phyloP scores from a whole-genome alignment of 2,329 filamentous ascomycete genomes.

The Sclerotinia sclerotiorum region DNA sequence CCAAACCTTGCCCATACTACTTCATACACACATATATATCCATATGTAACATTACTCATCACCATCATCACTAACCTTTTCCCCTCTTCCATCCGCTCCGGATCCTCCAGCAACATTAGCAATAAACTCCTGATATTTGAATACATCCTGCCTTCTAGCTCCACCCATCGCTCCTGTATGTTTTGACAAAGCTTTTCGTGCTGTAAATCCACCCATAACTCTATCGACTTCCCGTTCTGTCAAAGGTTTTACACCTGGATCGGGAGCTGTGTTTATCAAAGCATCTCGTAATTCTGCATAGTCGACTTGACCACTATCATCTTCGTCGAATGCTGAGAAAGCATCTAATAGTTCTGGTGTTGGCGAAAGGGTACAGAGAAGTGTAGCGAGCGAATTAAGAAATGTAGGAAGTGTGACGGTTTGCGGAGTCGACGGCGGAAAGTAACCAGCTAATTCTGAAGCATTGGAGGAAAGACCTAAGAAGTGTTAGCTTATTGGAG shows the following conservation, averaged over 20 bases:
- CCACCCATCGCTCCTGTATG: slow-evolving; percentile 46
- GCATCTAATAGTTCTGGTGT: slow-evolving; percentile 81
- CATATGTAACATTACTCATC: slow-evolving; percentile 23
- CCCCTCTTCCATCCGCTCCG: slow-evolving; percentile 33
- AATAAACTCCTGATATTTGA: slow-evolving; percentile 92
- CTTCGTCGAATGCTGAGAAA: slow-evolving; percentile 92
- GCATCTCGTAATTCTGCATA: slow-evolving; percentile 79
- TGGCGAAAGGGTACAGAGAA: slow-evolving; percentile 73
- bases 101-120: slow-evolving; percentile 37
- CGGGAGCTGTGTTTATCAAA: slow-evolving; percentile 76
- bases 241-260: slow-evolving; percentile 63
- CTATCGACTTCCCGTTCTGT: slow-evolving; percentile 77
- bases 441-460: slow-evolving; percentile 75
- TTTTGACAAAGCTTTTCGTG: slow-evolving; percentile 78
- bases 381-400: slow-evolving; percentile 75
- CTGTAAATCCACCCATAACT: slow-evolving; percentile 83
- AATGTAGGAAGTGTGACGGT: slow-evolving; percentile 84
- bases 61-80: slow-evolving; percentile 25
- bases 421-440: slow-evolving; percentile 68
- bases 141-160: slow-evolving; percentile 76
- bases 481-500: slow-evolving; percentile 5
- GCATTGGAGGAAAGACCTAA: slow-evolving; percentile 71
- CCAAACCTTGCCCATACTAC: slow-evolving; percentile 9
- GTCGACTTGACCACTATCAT: slow-evolving; percentile 92
- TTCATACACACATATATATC: slow-evolving; percentile 19